Conservation (phyloP, 176 grass and related monocot species). For the Oryza glumipatula region DNA sequence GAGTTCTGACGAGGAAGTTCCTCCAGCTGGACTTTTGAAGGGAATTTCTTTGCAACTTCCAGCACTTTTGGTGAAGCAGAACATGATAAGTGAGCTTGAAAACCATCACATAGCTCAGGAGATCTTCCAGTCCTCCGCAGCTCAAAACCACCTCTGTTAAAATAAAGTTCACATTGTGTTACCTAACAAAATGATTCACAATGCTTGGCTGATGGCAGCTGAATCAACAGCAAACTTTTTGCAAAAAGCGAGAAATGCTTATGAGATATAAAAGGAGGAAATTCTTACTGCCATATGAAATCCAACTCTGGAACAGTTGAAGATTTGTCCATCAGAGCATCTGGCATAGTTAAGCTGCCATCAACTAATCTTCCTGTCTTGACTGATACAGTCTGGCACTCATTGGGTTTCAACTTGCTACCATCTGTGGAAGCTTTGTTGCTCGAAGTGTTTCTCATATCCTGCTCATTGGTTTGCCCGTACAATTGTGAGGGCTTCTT, state of each 20-base stretch:
- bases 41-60: constrained; percentile 72
- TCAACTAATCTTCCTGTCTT: not conserved
- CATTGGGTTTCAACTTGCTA: constrained; percentile 33
- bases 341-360: constrained; percentile 20
- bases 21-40: constrained; percentile 74
- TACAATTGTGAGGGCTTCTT: constrained; percentile 27
- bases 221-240: not conserved
- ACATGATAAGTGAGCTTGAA: constrained; percentile 93
- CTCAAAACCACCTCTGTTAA: constrained; percentile 87
- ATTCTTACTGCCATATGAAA: constrained; percentile 88
- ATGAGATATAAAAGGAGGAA: constrained; percentile 18
- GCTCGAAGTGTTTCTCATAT: constrained; percentile 13
- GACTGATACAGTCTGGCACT: constrained; percentile 24
- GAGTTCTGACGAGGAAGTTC: constrained; percentile 79
- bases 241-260: constrained; percentile 32
- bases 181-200: constrained; percentile 11
- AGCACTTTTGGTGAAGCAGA: constrained; percentile 66
- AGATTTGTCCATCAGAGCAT: constrained; percentile 38
- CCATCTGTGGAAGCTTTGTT: constrained; percentile 6
- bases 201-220: constrained; percentile 10
- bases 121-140: constrained; percentile 61
- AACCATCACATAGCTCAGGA: constrained; percentile 78
- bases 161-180: constrained; percentile 26
- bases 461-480: constrained; percentile 20
- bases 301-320: constrained; percentile 71